A percentile compares a stretch with the other conserved stretches of the same genome.
These are phyloP conservation scores for Cucurbita ficifolia DNA, from an alignment of 306 rosid species.

Conservation along the genomic window DNA sequence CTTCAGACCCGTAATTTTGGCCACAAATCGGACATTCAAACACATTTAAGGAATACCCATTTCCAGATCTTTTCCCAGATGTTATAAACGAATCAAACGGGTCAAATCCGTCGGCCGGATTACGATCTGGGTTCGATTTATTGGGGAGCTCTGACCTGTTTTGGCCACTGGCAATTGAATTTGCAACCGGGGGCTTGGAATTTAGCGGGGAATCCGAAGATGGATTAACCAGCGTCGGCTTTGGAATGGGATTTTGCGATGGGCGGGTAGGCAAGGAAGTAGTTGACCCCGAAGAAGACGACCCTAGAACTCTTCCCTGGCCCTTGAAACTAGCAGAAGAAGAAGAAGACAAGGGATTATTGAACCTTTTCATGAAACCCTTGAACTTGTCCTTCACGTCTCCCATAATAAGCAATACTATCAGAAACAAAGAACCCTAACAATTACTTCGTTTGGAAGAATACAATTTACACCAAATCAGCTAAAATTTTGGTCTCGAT, in stretches of 20 bases:
- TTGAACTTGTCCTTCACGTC: constrained; percentile 81
- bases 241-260: constrained; percentile 17
- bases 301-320: constrained; percentile 85
- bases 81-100: constrained; percentile 77
- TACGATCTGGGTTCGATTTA: constrained; percentile 18
- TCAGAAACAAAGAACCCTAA: background rate
- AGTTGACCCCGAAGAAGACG: constrained; percentile 33
- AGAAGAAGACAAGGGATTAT: constrained; percentile 40
- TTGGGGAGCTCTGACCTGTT: constrained; percentile 2
- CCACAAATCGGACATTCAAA: constrained; percentile 80
- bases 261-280: constrained; percentile 23
- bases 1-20: constrained; percentile 48
- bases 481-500: background rate
- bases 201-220: constrained; percentile 4
- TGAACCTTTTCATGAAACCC: constrained; percentile 80
- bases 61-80: constrained; percentile 50
- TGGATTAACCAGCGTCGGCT: constrained; percentile 25
- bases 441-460: background rate
- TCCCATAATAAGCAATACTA: constrained; percentile 25
- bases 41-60: constrained; percentile 42
- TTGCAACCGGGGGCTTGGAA: constrained; percentile 23
- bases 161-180: constrained; percentile 4
- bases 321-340: constrained; percentile 81
- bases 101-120: constrained; percentile 41
- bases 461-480: background rate